Conservation (phyloP, 2,329 filamentous ascomycete genomes). For the Fusarium phyllophilum region DNA sequence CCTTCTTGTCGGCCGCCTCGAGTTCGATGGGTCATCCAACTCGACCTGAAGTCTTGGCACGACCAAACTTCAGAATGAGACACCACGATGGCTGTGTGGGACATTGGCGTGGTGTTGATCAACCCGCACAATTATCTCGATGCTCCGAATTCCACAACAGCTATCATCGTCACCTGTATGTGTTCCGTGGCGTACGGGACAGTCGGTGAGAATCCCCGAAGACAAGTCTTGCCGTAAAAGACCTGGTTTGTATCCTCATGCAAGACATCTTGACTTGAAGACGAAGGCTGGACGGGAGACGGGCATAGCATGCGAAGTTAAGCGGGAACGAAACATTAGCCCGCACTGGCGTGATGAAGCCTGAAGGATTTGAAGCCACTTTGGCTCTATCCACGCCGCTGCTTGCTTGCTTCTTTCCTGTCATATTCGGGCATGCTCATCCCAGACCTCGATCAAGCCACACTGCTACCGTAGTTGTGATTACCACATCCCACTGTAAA, state of each 20-base stretch:
- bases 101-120: conserved; percentile 29
- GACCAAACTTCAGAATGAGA: conserved; percentile 17
- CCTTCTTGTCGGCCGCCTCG: conserved; percentile 13
- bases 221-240: conserved; percentile 16
- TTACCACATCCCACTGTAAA: conserved; percentile 6
- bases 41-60: not conserved
- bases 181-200: conserved; percentile 32
- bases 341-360: conserved; percentile 27
- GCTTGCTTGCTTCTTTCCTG: conserved; percentile 29
- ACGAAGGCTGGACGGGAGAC: conserved; percentile 39
- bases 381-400: conserved; percentile 13
- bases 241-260: conserved; percentile 37
- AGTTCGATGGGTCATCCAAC: conserved; percentile 16
- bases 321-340: conserved; percentile 45
- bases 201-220: conserved; percentile 43
- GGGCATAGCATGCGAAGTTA: conserved; percentile 40
- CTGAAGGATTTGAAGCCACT: conserved; percentile 24
- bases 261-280: conserved; percentile 35
- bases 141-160: conserved; percentile 17
- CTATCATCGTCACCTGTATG: conserved; percentile 23
- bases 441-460: conserved; percentile 13
- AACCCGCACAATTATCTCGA: conserved; percentile 22
- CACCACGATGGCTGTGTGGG: conserved; percentile 32
- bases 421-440: conserved; percentile 7
- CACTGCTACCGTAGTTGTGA: conserved; percentile 18